Evolutionary conservation across 176 grass and related monocot species (phyloP).

Genomic region (Saccharum spontaneum): DNA sequence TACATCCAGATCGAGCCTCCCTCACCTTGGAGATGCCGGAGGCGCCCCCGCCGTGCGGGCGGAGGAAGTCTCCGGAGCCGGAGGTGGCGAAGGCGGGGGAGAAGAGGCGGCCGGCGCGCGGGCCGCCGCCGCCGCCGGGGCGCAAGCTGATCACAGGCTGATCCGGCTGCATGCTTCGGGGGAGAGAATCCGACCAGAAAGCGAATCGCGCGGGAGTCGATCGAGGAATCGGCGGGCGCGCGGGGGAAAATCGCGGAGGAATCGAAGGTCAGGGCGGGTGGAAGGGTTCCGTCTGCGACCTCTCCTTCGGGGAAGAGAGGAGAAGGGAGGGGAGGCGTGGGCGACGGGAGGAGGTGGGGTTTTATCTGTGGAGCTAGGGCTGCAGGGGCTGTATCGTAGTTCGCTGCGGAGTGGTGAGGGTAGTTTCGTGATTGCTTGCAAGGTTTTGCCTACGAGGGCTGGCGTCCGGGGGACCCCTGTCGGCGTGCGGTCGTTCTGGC

Average conservation of each 20-base stretch:
- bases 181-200: slow-evolving; percentile 27
- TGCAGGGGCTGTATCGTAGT: slow-evolving; percentile 29
- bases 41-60: slow-evolving; percentile 34
- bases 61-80: slow-evolving; percentile 48
- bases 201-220: slow-evolving; percentile 17
- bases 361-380: slow-evolving; percentile 60
- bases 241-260: not conserved
- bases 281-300: slow-evolving; percentile 40
- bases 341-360: slow-evolving; percentile 33
- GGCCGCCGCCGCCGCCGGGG: slow-evolving; percentile 83
- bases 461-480: not conserved
- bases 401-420: not conserved
- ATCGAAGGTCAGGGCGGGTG: slow-evolving; percentile 6
- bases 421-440: not conserved
- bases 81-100: slow-evolving; percentile 50
- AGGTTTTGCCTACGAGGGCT: not conserved
- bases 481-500: not conserved
- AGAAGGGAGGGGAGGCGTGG: slow-evolving; percentile 7
- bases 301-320: slow-evolving; percentile 15
- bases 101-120: slow-evolving; percentile 51
- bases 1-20: slow-evolving; percentile 41
- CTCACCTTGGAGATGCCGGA: slow-evolving; percentile 66
- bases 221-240: slow-evolving; percentile 29
- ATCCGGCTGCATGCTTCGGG: slow-evolving; percentile 75
- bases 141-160: slow-evolving; percentile 91